A percentile compares a stretch with the other conserved stretches of the same genome.
Conservation (phyloP, 2,329 filamentous ascomycete species). For the Monilinia fructigena region DNA sequence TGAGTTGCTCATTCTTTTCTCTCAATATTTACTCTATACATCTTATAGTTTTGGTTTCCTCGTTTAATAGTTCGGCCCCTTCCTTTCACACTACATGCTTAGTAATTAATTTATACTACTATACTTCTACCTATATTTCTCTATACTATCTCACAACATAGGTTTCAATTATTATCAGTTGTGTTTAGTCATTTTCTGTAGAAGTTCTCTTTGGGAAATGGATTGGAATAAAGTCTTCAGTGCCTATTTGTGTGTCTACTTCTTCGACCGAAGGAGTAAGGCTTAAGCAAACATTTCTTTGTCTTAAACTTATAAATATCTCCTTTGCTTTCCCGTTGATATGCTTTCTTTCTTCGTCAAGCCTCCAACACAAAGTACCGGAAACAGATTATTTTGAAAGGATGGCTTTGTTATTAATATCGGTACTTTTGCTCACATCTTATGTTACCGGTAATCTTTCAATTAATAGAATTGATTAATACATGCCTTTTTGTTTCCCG, state of each 20-base stretch:
- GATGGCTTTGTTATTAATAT: slow-evolving; percentile 4
- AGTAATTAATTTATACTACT: neutral
- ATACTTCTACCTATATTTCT: neutral
- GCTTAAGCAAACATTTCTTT: neutral
- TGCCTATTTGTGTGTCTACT: neutral
- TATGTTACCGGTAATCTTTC: neutral
- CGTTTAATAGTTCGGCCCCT: neutral
- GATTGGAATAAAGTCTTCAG: neutral
- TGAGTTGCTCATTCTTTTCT: neutral
- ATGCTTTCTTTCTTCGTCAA: neutral
- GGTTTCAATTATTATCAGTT: neutral
- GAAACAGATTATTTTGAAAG: slow-evolving; percentile 7
- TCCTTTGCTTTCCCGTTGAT: neutral
- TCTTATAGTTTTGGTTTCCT: neutral
- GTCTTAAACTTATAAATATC: neutral
- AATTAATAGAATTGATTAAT: neutral
- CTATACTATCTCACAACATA: neutral
- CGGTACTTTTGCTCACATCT: neutral
- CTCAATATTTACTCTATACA: neutral
- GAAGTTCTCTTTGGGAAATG: no score
- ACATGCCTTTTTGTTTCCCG: neutral
- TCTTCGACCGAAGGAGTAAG: neutral
- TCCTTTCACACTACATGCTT: neutral
- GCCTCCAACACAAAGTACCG: neutral
- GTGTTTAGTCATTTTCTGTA: neutral